Percentiles rank a stretch among this genome's conserved stretches.
These are phyloP conservation scores for Tylopilus cervinicoccineus DNA, from an alignment of 768 basidiomycete genomes.

Conservation along the genomic window DNA sequence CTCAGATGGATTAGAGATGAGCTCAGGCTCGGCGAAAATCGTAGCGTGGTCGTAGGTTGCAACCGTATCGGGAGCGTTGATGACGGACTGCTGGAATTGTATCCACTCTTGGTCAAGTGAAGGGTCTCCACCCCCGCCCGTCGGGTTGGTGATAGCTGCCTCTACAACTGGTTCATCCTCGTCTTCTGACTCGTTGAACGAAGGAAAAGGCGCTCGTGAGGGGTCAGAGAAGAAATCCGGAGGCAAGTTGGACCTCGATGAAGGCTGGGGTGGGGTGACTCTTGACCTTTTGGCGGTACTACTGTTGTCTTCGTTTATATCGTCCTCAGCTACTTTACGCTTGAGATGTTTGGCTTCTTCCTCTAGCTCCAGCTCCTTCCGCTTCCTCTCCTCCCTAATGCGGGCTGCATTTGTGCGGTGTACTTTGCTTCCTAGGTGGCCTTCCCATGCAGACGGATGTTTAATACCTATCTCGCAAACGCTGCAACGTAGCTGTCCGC, in stretches of 20 bases:
- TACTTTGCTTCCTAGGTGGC: slow-evolving; percentile 76
- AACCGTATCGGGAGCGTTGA: slow-evolving; percentile 39
- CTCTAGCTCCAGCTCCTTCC: slow-evolving; percentile 34
- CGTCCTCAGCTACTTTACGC: slow-evolving; percentile 28
- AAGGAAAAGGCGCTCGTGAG: slow-evolving; percentile 42
- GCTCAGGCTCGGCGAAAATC: slow-evolving; percentile 61
- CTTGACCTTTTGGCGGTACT: slow-evolving; percentile 31
- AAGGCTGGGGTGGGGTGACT: slow-evolving; percentile 11
- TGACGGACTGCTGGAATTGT: slow-evolving; percentile 62
- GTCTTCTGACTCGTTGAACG: slow-evolving; percentile 39
- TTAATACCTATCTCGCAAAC: slow-evolving; percentile 64
- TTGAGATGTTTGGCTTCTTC: slow-evolving; percentile 36
- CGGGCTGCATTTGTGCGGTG: slow-evolving; percentile 67
- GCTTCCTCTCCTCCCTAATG: slow-evolving; percentile 47
- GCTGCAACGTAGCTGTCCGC: slow-evolving; percentile 66
- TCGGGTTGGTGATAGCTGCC: neutral
- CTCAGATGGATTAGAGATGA: slow-evolving; percentile 41
- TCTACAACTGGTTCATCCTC: slow-evolving; percentile 32
- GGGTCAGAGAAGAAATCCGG: slow-evolving; percentile 81
- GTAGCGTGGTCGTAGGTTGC: slow-evolving; percentile 70
- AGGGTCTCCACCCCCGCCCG: slow-evolving; percentile 11
- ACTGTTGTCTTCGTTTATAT: slow-evolving; percentile 20
- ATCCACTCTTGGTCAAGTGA: slow-evolving; percentile 70
- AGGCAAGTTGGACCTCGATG: slow-evolving; percentile 42
- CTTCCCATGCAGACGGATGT: slow-evolving; percentile 82